These are phyloP conservation scores for Orbilia quercus DNA, from an alignment of 2,329 filamentous ascomycete species.

Conservation along the genomic window DNA sequence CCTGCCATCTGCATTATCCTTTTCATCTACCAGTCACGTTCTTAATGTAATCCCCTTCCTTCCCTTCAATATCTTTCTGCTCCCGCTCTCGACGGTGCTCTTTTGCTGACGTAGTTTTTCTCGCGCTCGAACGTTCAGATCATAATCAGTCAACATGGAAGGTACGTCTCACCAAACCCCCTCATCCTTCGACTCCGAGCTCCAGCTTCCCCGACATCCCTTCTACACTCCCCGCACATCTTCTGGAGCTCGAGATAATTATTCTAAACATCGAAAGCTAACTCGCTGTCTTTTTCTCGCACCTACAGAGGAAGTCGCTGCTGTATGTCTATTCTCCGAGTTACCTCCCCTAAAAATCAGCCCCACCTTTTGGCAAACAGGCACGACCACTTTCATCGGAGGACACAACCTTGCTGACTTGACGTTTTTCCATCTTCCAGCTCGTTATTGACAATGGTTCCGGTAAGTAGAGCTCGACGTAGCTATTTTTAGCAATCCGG, in stretches of 20 bases:
- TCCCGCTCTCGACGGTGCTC: constrained; percentile 13
- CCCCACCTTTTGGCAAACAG: constrained; percentile 43
- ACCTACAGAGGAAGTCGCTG: constrained; percentile 95
- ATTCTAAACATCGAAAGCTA: constrained; percentile 42
- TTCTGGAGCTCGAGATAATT: constrained; percentile 45
- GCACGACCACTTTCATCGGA: constrained; percentile 53
- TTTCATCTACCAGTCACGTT: constrained; percentile 50
- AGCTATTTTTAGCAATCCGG: constrained; percentile 33
- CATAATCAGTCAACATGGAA: constrained; percentile 70
- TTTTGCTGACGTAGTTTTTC: constrained; percentile 53
- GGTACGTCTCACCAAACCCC: constrained; percentile 68
- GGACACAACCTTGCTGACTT: constrained; percentile 56
- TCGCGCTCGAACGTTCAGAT: constrained; percentile 44
- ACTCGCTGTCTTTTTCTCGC: constrained; percentile 65
- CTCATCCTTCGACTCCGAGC: constrained; percentile 31
- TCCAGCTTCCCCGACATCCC: constrained; percentile 49
- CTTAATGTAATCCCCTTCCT: constrained; percentile 41
- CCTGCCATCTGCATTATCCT: constrained; percentile 60
- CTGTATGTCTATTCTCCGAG: constrained; percentile 64
- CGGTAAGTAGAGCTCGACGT: constrained; percentile 76
- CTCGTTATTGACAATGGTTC: constrained; percentile 99
- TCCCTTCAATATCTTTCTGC: constrained; percentile 60
- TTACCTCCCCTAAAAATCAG: constrained; percentile 44
- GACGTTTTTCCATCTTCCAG: constrained; percentile 55
- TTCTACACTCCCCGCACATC: constrained; percentile 29